Percentiles rank a stretch among this genome's conserved stretches.
Conservation (phyloP, 208 protist genomes). For the Leishmania tropica region DNA sequence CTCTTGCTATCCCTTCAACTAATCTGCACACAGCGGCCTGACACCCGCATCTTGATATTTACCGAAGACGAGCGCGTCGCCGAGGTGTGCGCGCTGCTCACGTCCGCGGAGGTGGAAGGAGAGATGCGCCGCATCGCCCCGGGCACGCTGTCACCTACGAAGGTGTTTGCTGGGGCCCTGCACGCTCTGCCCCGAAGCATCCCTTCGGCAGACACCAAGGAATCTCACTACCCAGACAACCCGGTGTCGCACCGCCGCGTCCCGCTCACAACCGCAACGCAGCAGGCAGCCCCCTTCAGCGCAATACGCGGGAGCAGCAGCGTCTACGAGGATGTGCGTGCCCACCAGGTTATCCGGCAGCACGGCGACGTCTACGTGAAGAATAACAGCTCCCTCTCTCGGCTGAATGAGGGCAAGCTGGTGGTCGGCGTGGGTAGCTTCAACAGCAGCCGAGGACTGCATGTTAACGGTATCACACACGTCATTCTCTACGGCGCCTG, state of each 20-base stretch:
- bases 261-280: no score
- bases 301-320: conserved; percentile 3
- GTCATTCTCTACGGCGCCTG: conserved; percentile 82
- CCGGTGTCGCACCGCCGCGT: not conserved
- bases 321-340: conserved; percentile 33
- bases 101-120: conserved; percentile 14
- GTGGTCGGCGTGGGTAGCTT: conserved; percentile 70
- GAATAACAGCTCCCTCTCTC: conserved; percentile 71
- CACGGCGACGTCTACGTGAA: conserved; percentile 73
- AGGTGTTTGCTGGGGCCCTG: conserved; percentile 15
- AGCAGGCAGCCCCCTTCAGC: not conserved
- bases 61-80: conserved; percentile 43
- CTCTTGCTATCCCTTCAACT: conserved; percentile 68
- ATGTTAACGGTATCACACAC: conserved; percentile 82
- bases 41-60: conserved; percentile 83
- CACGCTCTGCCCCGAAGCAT: conserved; percentile 17
- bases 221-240: not conserved
- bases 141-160: conserved; percentile 2
- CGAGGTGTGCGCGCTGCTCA: conserved; percentile 43
- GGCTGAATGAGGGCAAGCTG: conserved; percentile 62
- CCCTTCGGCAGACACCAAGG: not conserved
- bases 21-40: conserved; percentile 62
- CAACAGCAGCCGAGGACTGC: conserved; percentile 76
- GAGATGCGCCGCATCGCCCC: conserved; percentile 19
- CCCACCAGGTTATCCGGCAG: conserved; percentile 44